A percentile compares a stretch with the other conserved stretches of the same genome.
These are phyloP conservation scores for Heliocybe sulcata DNA, from an alignment of 1,284 basidiomycete species.

Conservation along the genomic window DNA sequence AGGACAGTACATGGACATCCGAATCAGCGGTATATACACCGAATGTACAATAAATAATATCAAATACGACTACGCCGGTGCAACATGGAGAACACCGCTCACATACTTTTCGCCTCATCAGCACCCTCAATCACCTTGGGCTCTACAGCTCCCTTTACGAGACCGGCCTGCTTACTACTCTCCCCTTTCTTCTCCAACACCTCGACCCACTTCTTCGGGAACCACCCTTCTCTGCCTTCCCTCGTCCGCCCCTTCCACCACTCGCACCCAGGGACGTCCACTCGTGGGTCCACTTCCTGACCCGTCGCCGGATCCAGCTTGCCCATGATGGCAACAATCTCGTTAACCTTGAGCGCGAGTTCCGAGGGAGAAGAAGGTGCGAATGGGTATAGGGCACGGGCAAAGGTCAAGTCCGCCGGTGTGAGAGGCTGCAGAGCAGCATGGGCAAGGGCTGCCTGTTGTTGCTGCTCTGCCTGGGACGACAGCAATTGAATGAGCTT, in stretches of 20 bases:
- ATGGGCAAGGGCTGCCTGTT: slow-evolving; percentile 19
- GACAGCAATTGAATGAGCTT: slow-evolving; percentile 80
- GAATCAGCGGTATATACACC: background rate
- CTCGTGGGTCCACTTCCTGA: slow-evolving; percentile 62
- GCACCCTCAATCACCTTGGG: background rate
- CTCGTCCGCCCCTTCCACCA: slow-evolving; percentile 97
- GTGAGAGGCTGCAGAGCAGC: slow-evolving; percentile 50
- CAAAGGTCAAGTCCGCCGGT: slow-evolving; percentile 79
- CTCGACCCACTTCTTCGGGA: slow-evolving; percentile 89
- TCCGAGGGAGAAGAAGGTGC: slow-evolving; percentile 71
- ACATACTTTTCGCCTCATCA: background rate
- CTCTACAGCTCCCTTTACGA: background rate
- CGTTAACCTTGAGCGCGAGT: slow-evolving; percentile 80
- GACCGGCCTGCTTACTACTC: background rate
- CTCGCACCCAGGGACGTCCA: slow-evolving; percentile 50
- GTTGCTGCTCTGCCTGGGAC: slow-evolving; percentile 39
- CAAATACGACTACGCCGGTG: background rate
- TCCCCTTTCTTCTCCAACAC: slow-evolving; percentile 37
- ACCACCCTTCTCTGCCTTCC: slow-evolving; percentile 95
- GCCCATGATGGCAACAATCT: slow-evolving; percentile 92
- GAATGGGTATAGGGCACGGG: slow-evolving; percentile 81
- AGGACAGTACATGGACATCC: background rate
- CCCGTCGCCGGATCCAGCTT: slow-evolving; percentile 71
- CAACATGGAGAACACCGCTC: background rate
- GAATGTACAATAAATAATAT: background rate